Percentiles rank a stretch among this genome's conserved stretches.
These are phyloP conservation scores for Gossypium rotundifolium DNA, from an alignment of 345 rosid genomes.

Conservation along the genomic window DNA sequence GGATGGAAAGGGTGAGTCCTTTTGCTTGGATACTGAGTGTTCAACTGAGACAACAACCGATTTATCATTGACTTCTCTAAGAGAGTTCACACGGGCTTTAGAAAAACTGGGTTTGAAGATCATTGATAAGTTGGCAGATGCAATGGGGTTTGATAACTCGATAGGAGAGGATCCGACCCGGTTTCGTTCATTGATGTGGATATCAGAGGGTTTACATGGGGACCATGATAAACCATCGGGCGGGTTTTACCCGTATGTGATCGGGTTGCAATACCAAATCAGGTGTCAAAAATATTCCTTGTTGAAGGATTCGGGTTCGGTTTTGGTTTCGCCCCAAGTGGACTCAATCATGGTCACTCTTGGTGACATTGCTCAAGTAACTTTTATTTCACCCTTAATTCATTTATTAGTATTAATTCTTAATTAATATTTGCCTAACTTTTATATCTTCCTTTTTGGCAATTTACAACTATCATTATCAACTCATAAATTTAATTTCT, in stretches of 20 bases:
- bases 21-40: conserved; percentile 44
- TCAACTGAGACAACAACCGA: conserved; percentile 33
- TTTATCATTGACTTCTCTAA: conserved; percentile 34
- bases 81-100: conserved; percentile 36
- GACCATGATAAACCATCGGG: conserved; percentile 30
- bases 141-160: conserved; percentile 53
- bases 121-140: conserved; percentile 34
- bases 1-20: conserved; percentile 37
- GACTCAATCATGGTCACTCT: conserved; percentile 60
- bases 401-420: too few species aligned
- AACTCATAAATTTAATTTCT: too few species aligned
- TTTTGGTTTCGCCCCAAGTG: conserved; percentile 41
- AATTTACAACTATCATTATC: too few species aligned
- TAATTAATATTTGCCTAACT: too few species aligned
- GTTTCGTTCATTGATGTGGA: conserved; percentile 45
- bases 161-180: conserved; percentile 41
- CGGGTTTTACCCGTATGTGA: conserved; percentile 65
- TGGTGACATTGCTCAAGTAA: conserved; percentile 76
- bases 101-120: conserved; percentile 54
- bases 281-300: conserved; percentile 35
- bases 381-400: neutral
- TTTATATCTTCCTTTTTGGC: neutral
- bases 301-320: conserved; percentile 57
- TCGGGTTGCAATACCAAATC: conserved; percentile 64
- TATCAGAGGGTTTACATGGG: conserved; percentile 27